Percentiles rank a stretch among this genome's conserved stretches.
Conservation (phyloP, 176 grass and related monocot species). For the Eragrostis nindensis region DNA sequence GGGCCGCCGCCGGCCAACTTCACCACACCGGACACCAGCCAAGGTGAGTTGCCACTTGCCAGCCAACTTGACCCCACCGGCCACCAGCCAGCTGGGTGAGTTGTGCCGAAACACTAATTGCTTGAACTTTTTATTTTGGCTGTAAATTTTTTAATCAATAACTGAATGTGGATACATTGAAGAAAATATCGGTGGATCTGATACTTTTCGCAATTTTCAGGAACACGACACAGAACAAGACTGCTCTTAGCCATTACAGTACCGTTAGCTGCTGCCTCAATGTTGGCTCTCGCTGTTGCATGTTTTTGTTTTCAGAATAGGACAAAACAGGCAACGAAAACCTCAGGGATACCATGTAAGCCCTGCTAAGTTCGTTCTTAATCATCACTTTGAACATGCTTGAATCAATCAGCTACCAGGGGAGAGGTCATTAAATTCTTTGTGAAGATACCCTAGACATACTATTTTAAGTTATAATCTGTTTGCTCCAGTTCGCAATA, state of each 20-base stretch:
- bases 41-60: slow-evolving; percentile 18
- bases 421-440: too few relatives aligned
- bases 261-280: slow-evolving; percentile 28
- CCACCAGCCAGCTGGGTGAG: background rate
- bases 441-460: background rate
- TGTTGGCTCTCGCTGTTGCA: slow-evolving; percentile 11
- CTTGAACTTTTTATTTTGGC: too few relatives aligned
- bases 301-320: slow-evolving; percentile 48
- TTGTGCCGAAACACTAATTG: background rate
- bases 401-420: too few relatives aligned
- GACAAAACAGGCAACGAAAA: slow-evolving; percentile 23
- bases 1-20: slow-evolving; percentile 1
- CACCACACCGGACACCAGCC: background rate
- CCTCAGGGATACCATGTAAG: slow-evolving; percentile 37
- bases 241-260: slow-evolving; percentile 47
- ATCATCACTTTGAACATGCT: too few relatives aligned
- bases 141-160: background rate
- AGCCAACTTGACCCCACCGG: too few relatives aligned
- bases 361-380: background rate
- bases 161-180: background rate
- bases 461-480: background rate
- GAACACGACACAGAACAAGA: slow-evolving; percentile 25
- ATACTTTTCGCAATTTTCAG: slow-evolving; percentile 30
- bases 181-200: background rate
- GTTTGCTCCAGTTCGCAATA: too few relatives aligned